phyloP scores from a whole-genome alignment of 306 rosid genomes.

The Styphnolobium japonicum region DNA sequence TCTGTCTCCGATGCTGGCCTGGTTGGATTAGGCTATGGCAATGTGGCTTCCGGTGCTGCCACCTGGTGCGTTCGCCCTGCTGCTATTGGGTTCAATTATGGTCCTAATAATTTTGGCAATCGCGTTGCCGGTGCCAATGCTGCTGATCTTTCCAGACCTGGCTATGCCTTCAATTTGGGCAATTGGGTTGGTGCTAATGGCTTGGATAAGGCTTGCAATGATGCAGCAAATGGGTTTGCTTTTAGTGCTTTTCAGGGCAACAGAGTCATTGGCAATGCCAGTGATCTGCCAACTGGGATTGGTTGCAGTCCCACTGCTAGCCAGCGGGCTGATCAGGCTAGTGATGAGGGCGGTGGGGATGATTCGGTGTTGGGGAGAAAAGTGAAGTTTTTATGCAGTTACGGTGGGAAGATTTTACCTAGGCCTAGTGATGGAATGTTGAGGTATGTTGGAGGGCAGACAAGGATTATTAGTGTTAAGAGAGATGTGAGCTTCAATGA shows the following conservation, averaged over 20 bases:
- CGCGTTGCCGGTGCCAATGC: slow-evolving; percentile 34
- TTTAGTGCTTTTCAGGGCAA: slow-evolving; percentile 31
- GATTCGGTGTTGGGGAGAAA: slow-evolving; percentile 56
- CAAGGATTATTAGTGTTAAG: slow-evolving; percentile 74
- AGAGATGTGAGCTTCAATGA: slow-evolving; percentile 65
- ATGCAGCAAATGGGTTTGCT: slow-evolving; percentile 32
- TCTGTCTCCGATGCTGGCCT: slow-evolving; percentile 44
- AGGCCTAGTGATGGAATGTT: slow-evolving; percentile 85
- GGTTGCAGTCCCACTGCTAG: slow-evolving; percentile 26
- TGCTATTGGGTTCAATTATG: slow-evolving; percentile 41
- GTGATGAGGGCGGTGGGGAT: slow-evolving; percentile 62
- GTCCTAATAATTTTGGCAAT: slow-evolving; percentile 34
- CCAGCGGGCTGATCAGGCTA: slow-evolving; percentile 39
- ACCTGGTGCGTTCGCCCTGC: slow-evolving; percentile 59
- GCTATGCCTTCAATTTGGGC: slow-evolving; percentile 43
- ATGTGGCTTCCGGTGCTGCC: slow-evolving; percentile 31
- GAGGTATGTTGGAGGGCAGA: slow-evolving; percentile 96
- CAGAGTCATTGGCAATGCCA: slow-evolving; percentile 34
- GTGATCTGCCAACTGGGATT: slow-evolving; percentile 36
- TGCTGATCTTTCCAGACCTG: slow-evolving; percentile 37
- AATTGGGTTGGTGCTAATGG: slow-evolving; percentile 36
- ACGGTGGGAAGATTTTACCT: slow-evolving; percentile 82
- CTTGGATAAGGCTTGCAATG: slow-evolving; percentile 46
- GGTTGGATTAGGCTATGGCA: slow-evolving; percentile 48
- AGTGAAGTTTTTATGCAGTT: slow-evolving; percentile 83